Conservation (phyloP, 805 yeast species). For the Saccharomycopsis vini region DNA sequence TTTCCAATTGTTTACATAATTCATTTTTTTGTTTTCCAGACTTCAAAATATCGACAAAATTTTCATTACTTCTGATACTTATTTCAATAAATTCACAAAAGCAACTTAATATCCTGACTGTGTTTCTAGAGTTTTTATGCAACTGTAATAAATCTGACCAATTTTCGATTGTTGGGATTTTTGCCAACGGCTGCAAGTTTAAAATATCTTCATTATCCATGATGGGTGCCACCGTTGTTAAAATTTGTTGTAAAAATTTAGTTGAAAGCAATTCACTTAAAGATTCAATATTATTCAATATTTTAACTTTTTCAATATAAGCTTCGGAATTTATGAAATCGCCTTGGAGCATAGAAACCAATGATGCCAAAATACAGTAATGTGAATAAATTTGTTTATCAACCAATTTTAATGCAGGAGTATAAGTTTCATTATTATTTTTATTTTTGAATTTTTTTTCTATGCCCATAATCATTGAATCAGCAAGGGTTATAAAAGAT, state of each 20-base stretch:
- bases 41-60: constrained; percentile 19
- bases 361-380: constrained; percentile 19
- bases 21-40: constrained; percentile 3
- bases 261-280: background rate
- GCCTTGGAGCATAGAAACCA: constrained; percentile 23
- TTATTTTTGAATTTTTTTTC: background rate
- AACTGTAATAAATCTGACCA: constrained; percentile 23
- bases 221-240: constrained; percentile 21
- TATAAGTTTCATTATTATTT: background rate
- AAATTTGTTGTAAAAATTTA: constrained; percentile 16
- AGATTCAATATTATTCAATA: background rate
- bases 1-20: background rate
- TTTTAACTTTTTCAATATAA: constrained; percentile 8
- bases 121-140: constrained; percentile 24
- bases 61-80: constrained; percentile 14
- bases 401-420: background rate
- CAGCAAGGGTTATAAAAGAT: constrained; percentile 22
- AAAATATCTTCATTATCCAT: constrained; percentile 20
- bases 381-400: constrained; percentile 10
- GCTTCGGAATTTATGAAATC: constrained; percentile 17
- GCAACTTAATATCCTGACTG: constrained; percentile 29
- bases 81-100: constrained; percentile 29
- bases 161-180: constrained; percentile 8
- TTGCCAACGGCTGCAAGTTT: constrained; percentile 3
- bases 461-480: constrained; percentile 16